Conservation (phyloP, 1,284 basidiomycete genomes). For the Apiotrichum mycotoxinovorans region DNA sequence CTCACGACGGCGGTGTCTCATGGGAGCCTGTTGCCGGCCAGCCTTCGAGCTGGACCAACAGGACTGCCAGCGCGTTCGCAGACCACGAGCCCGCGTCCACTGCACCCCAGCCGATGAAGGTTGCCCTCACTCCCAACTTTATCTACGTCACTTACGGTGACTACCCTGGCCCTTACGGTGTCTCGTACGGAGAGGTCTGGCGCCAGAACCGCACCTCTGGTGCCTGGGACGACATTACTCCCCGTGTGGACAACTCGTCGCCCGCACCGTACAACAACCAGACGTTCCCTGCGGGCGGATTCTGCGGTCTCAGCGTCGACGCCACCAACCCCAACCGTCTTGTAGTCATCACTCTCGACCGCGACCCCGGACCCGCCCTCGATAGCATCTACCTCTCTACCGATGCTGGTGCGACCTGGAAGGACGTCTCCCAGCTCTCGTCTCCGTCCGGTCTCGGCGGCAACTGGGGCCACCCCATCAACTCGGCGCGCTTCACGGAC, state of each 20-base stretch:
- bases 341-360: background rate
- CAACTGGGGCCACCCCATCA: background rate
- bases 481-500: background rate
- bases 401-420: background rate
- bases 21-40: background rate
- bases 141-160: background rate
- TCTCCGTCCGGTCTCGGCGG: background rate
- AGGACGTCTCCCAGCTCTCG: background rate
- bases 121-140: background rate
- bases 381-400: background rate
- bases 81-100: background rate
- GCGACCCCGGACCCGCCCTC: constrained; percentile 1
- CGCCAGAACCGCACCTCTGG: background rate
- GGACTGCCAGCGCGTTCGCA: background rate
- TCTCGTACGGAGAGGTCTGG: constrained; percentile 1
- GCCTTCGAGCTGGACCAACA: background rate
- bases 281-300: constrained; percentile 1
- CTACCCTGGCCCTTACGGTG: background rate
- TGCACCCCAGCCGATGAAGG: background rate
- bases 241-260: background rate
- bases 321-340: background rate
- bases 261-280: constrained; percentile 1
- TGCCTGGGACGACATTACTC: background rate
- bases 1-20: background rate
- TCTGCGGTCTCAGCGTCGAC: background rate